These are phyloP conservation scores for Decorospora gaudefroyi DNA, from an alignment of 2,329 filamentous ascomycete genomes.

Conservation along the genomic window DNA sequence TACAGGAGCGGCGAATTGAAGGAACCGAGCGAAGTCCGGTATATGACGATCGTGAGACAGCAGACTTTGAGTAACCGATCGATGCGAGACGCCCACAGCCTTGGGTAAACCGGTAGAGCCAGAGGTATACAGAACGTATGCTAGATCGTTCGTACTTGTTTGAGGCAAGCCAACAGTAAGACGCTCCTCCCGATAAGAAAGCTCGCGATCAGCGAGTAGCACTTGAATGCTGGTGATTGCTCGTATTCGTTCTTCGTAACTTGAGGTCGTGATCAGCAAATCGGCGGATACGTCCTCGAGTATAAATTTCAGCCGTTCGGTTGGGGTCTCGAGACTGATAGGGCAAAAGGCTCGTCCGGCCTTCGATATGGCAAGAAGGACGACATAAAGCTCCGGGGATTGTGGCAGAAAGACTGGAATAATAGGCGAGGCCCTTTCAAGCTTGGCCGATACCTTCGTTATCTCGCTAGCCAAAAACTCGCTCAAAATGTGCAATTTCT, in stretches of 20 bases:
- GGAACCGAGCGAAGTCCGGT: conserved; percentile 74
- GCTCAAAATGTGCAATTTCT: conserved; percentile 63
- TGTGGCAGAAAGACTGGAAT: conserved; percentile 80
- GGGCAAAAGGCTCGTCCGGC: conserved; percentile 86
- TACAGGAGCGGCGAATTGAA: conserved; percentile 82
- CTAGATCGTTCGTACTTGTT: conserved; percentile 54
- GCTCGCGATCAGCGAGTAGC: conserved; percentile 51
- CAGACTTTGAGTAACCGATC: conserved; percentile 77
- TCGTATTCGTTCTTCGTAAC: conserved; percentile 51
- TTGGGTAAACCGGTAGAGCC: conserved; percentile 89
- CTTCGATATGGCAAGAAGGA: conserved; percentile 76
- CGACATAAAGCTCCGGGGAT: conserved; percentile 74
- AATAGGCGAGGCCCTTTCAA: conserved; percentile 52
- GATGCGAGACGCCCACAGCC: conserved; percentile 80
- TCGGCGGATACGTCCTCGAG: conserved; percentile 73
- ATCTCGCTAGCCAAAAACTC: conserved; percentile 57
- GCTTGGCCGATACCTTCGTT: conserved; percentile 21
- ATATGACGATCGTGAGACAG: conserved; percentile 80
- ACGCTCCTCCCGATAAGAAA: conserved; percentile 33
- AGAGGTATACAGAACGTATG: conserved; percentile 93
- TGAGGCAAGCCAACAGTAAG: neutral
- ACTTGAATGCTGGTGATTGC: conserved; percentile 43
- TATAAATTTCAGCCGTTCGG: conserved; percentile 79
- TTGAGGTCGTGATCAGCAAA: conserved; percentile 67
- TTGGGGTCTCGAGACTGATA: conserved; percentile 75